Conservation (phyloP, 495 filamentous ascomycete species). For the Pseudevernia furfuracea region DNA sequence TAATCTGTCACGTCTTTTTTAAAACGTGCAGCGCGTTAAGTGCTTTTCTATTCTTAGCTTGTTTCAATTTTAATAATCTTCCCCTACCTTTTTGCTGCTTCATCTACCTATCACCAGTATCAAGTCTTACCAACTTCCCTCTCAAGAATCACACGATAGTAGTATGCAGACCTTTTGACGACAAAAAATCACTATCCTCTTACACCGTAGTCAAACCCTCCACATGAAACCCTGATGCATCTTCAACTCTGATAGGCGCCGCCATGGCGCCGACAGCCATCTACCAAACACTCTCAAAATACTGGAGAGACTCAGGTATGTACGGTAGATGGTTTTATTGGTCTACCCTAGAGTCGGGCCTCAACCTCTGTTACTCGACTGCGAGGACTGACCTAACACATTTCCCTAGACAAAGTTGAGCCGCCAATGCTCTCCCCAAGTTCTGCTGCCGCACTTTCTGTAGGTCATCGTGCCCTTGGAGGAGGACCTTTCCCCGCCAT, state of each 20-base stretch:
- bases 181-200: background rate
- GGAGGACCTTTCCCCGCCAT: background rate
- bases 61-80: background rate
- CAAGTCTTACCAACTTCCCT: no score
- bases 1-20: background rate
- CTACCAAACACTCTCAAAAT: conserved; percentile 29
- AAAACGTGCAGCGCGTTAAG: background rate
- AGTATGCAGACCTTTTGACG: no score
- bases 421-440: conserved; percentile 42
- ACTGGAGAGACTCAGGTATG: conserved; percentile 33
- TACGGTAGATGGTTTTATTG: no score
- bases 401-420: conserved; percentile 27
- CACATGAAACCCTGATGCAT: background rate
- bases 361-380: background rate
- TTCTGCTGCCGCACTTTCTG: conserved; percentile 45
- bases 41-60: conserved; percentile 2
- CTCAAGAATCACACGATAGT: no score
- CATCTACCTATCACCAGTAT: no score
- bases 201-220: background rate
- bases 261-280: conserved; percentile 35
- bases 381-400: background rate
- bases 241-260: background rate
- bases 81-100: no score
- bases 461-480: conserved; percentile 29
- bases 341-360: background rate